phyloP scores from a whole-genome alignment of 768 basidiomycete species.

The Russula abietina region DNA sequence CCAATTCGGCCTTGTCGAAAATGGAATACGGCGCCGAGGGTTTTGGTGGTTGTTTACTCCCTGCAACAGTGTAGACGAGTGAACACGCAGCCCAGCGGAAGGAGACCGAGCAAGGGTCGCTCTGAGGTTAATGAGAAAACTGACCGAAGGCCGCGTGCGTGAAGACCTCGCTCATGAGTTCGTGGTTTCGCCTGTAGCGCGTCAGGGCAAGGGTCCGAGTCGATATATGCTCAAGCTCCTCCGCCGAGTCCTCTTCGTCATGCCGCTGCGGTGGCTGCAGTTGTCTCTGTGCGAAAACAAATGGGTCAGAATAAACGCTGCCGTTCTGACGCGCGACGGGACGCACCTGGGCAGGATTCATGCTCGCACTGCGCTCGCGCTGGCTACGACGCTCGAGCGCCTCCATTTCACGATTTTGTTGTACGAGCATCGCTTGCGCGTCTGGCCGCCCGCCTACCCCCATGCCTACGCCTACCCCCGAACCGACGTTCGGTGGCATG shows the following conservation, averaged over 20 bases:
- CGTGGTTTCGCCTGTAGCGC: slow-evolving; percentile 75
- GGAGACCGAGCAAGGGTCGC: background rate
- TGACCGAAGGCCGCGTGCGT: slow-evolving; percentile 61
- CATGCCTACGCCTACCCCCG: slow-evolving; percentile 4
- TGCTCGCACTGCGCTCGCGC: slow-evolving; percentile 36
- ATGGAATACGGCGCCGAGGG: slow-evolving; percentile 49
- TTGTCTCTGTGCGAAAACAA: slow-evolving; percentile 1
- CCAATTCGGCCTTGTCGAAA: slow-evolving; percentile 51
- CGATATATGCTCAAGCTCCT: slow-evolving; percentile 67
- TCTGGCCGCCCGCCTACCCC: slow-evolving; percentile 20
- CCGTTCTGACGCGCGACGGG: no score
- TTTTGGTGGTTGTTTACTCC: slow-evolving; percentile 39
- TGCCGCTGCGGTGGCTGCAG: slow-evolving; percentile 19
- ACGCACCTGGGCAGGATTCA: slow-evolving; percentile 24
- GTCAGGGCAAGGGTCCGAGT: slow-evolving; percentile 64
- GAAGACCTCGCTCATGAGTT: slow-evolving; percentile 81
- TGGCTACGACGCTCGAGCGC: slow-evolving; percentile 49
- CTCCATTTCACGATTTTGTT: slow-evolving; percentile 70
- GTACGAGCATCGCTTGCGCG: slow-evolving; percentile 63
- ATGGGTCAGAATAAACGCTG: background rate
- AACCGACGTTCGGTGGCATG: slow-evolving; percentile 14
- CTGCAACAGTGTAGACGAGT: slow-evolving; percentile 28
- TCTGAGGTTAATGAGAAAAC: slow-evolving; percentile 3
- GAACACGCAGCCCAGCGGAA: background rate
- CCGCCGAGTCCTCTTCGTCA: slow-evolving; percentile 30